Percentiles rank a stretch among this genome's conserved stretches.
phyloP scores from a whole-genome alignment of 2,329 filamentous ascomycete genomes.

The Nannizziopsis barbatae region DNA sequence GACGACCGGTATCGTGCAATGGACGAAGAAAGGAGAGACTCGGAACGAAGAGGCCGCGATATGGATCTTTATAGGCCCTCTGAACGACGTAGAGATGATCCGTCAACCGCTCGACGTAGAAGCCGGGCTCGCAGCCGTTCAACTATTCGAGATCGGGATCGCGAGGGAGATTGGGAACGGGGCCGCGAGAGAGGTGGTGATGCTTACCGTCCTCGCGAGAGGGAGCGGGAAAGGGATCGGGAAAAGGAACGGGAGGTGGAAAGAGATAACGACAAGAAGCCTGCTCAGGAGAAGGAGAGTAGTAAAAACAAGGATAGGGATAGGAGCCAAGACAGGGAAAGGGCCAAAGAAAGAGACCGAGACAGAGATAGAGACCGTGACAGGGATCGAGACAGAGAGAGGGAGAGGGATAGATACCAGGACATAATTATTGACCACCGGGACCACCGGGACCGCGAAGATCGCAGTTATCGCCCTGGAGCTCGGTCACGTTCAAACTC shows the following conservation, averaged over 20 bases:
- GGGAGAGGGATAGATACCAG: constrained; percentile 3
- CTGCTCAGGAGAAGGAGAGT: constrained; percentile 15
- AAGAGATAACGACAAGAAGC: neutral
- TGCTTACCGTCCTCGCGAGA: constrained; percentile 1
- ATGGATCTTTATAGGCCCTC: constrained; percentile 17
- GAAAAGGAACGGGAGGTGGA: neutral
- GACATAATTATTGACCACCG: neutral
- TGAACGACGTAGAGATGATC: constrained; percentile 21
- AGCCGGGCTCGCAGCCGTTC: constrained; percentile 27
- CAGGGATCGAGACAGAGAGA: constrained; percentile 8
- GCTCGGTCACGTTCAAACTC: constrained; percentile 19
- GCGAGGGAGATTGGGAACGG: constrained; percentile 8
- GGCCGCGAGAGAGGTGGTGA: constrained; percentile 2
- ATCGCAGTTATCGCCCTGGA: constrained; percentile 18
- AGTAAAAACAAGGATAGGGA: constrained; percentile 21
- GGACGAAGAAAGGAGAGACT: constrained; percentile 9
- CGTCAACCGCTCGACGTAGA: constrained; percentile 23
- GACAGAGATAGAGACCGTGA: neutral
- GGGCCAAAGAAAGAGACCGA: neutral
- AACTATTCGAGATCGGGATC: neutral
- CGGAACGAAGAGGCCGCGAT: constrained; percentile 10
- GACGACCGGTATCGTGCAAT: constrained; percentile 12
- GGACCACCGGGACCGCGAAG: constrained; percentile 13
- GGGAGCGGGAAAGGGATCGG: constrained; percentile 2
- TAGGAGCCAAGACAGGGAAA: constrained; percentile 9